Conservation (phyloP, 306 rosid species). For the Herpetospermum pedunculosum region DNA sequence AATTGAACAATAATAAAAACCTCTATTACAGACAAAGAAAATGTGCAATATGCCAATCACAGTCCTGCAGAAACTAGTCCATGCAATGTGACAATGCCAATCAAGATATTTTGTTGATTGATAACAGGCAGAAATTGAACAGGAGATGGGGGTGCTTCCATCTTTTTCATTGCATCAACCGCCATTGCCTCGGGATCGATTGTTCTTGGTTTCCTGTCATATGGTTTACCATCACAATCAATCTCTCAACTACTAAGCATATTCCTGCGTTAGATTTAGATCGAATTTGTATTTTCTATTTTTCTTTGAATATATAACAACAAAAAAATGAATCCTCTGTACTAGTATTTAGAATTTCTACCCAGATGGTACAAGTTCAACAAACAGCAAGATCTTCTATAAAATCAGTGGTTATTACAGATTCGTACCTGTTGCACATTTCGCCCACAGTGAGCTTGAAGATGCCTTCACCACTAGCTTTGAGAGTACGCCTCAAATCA, state of each 20-base stretch:
- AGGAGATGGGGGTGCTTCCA: conserved; percentile 97
- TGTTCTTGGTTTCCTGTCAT: conserved; percentile 60
- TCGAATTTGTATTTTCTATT: background rate
- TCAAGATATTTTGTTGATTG: conserved; percentile 39
- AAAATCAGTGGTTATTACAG: background rate
- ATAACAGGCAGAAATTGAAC: conserved; percentile 93
- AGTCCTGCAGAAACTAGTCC: conserved; percentile 92
- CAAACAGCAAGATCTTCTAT: background rate
- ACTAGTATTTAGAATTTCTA: background rate
- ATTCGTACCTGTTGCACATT: conserved; percentile 79
- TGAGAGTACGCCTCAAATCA: conserved; percentile 91
- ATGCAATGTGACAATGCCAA: conserved; percentile 94
- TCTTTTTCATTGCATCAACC: conserved; percentile 90
- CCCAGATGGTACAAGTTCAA: background rate
- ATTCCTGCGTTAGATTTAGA: background rate
- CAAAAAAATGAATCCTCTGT: background rate
- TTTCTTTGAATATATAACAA: background rate
- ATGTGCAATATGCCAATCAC: conserved; percentile 14
- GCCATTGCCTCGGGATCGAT: conserved; percentile 82
- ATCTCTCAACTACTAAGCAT: background rate
- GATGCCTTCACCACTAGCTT: conserved; percentile 83
- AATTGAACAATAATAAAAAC: background rate
- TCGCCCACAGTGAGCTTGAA: conserved; percentile 79
- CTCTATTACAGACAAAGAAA: background rate
- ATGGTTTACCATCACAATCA: background rate